A percentile compares a stretch with the other conserved stretches of the same genome.
Evolutionary conservation across 371 early-diverging fungal genomes (phyloP).

Genomic region (Mortierella sp.): DNA sequence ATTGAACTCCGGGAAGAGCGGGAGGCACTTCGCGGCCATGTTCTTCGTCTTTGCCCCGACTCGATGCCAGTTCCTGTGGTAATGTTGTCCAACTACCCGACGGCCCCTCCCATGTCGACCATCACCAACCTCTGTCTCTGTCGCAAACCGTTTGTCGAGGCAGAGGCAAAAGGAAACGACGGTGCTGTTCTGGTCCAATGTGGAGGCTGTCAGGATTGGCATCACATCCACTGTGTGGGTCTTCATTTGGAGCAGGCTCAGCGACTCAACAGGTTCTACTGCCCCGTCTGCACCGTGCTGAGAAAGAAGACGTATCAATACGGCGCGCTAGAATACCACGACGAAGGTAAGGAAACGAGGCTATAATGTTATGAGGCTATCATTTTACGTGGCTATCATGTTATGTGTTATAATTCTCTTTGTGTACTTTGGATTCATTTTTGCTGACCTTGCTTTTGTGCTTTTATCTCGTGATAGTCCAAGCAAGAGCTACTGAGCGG

Average conservation of each 20-base stretch:
- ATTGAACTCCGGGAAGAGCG: slow-evolving; percentile 64
- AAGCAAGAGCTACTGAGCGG: slow-evolving; percentile 32
- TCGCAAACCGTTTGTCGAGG: slow-evolving; percentile 23
- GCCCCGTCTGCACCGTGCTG: slow-evolving; percentile 42
- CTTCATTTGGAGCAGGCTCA: slow-evolving; percentile 45
- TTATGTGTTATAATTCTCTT: not conserved
- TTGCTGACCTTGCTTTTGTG: not conserved
- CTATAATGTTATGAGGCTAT: not conserved
- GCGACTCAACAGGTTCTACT: slow-evolving; percentile 36
- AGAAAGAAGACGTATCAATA: slow-evolving; percentile 37
- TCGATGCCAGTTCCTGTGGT: slow-evolving; percentile 43
- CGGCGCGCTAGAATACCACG: slow-evolving; percentile 19
- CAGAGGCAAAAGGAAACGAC: slow-evolving; percentile 46
- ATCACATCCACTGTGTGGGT: slow-evolving; percentile 68
- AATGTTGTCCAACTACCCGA: slow-evolving; percentile 41
- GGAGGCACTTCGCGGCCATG: slow-evolving; percentile 61
- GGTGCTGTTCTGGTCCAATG: slow-evolving; percentile 65
- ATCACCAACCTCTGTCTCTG: slow-evolving; percentile 35
- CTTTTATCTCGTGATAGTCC: slow-evolving; percentile 15
- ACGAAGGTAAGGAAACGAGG: slow-evolving; percentile 31
- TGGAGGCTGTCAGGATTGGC: slow-evolving; percentile 72
- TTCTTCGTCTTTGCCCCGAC: slow-evolving; percentile 58
- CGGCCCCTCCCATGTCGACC: slow-evolving; percentile 33
- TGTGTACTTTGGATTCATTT: not conserved
- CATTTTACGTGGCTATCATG: no score